Evolutionary conservation across 208 protist species (phyloP), one percentile per base, ranked within the genome.

Genomic region (Trypanosomatidae sp.): DNA sequence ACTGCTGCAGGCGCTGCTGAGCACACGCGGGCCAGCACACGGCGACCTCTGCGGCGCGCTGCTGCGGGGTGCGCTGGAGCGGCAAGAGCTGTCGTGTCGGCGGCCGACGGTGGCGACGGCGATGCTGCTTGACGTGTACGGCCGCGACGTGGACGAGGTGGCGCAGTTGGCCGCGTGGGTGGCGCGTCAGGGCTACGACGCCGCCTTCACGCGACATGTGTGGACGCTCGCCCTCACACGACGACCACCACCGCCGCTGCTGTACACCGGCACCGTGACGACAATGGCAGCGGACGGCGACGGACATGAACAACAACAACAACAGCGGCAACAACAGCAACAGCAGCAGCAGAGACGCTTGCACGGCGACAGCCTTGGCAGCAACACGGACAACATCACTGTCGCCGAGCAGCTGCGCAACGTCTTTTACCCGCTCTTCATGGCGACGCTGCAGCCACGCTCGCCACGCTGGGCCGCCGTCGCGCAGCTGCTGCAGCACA

Each of bases 391-490:
- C 33, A 39, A 39, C 51, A 42, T 44, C 18, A 92, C 78, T 8
- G 47, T 92, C 30, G 73, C 67, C 10, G 74, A 88, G 39, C 76
- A 88, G 60, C 56, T 92, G 48, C 74, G 68, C n/a, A 89, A 96
- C 68, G 71, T 99, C n/a, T 99, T 99, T 60, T 65, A 76, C 28
- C 98, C 97, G 3, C 79, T 99, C 23, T 97, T 99, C 38, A 96
- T 98, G 64, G 97, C 94, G 0, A 97, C 97, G 15, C 53, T 91
- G 4, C 79, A 97, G 59, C 97, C 97, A 7, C 40, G 16, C 4
- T 73, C 79, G 26, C 48, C 61, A 18, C 37, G 52, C 28, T 89
- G 71, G 77, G 67, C 96, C 4, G 78, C 97, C 30, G 71, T 99
- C 4, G 73, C 94, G 33, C 61, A 86, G 32, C 83, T 99, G 57